Evolutionary conservation across 2,329 filamentous ascomycete species (phyloP), one percentile per base, ranked within the genome.

Genomic region (Amauroascus verrucosus): DNA sequence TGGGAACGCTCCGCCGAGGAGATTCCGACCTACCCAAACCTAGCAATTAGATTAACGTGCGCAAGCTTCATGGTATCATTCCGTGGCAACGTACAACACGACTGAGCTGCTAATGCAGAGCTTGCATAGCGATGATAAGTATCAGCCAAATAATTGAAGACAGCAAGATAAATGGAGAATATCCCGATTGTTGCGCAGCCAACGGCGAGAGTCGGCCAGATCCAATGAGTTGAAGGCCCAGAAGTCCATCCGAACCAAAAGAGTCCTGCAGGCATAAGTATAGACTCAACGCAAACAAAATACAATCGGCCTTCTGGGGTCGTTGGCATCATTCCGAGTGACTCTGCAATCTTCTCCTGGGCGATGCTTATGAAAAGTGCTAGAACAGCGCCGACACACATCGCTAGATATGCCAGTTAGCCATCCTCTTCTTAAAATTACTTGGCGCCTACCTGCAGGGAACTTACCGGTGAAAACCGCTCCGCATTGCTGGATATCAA

Each of bases 71-170:
- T n/a, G n/a, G n/a, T n/a, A 30, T 24, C 11, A 16, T 16, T 43
- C 1, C 2, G 13, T 18, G 14, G 30, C 1, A 9, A 59, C 67
- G 40, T 62, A 70, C 87, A 91, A 65, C 87, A 94, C 14, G 81
- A 85, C 71, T 95, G 88, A 0, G 89, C 88, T 0, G 90, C 90
- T 5, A 95, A 73, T 0, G 90, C 89, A 0, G 86, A 93, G 37
- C 84, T 88, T 0, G 90, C 88, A 62, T 91, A 95, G 1, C 79
- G 76, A 64, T 89, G 85, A 67, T 95, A 96, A 1, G 84, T 84
- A 64, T 96, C 90, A 18, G 89, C 88, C 1, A 96, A 77, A 61
- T 95, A 96, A 65, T 96, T 96, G 72, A 96, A 95, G 0, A 88
- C 86, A 2, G 89, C 84, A 1, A 96, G 77, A 64, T 94, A 94